phyloP scores from a whole-genome alignment of 2,329 filamentous ascomycete species.

The Harringtonia lauricola region DNA sequence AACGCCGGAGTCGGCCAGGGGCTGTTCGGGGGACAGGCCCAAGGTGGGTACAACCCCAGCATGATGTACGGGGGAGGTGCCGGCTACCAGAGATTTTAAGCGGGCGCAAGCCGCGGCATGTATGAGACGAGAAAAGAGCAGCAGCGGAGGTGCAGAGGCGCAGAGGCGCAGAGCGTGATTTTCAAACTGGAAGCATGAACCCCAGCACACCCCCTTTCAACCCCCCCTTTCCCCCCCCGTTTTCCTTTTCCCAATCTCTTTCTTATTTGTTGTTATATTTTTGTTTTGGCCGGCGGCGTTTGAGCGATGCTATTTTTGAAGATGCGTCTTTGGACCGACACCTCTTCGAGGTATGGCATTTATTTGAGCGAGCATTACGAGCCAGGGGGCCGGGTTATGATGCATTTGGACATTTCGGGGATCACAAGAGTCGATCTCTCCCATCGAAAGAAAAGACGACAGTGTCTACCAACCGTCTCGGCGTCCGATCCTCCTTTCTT shows the following conservation, averaged over 20 bases:
- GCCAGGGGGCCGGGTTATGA: conserved; percentile 4
- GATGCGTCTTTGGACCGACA: too few species aligned
- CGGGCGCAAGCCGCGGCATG: conserved; percentile 11
- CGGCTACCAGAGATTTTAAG: conserved; percentile 58
- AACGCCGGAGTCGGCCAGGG: conserved; percentile 79
- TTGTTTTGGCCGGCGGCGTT: conserved; percentile 4
- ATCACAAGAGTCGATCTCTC: neutral
- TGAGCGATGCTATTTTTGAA: too few species aligned
- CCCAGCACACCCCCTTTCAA: too few species aligned
- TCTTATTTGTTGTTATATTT: conserved; percentile 4
- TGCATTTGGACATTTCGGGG: neutral
- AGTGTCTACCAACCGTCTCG: neutral
- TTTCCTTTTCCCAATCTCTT: conserved; percentile 3
- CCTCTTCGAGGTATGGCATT: too few species aligned
- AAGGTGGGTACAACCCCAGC: conserved; percentile 90
- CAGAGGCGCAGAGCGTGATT: neutral
- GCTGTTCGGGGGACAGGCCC: conserved; percentile 74
- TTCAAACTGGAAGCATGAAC: neutral
- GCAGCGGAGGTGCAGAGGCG: conserved; percentile 1
- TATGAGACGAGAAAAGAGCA: neutral
- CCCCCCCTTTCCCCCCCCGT: neutral
- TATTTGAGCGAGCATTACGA: conserved; percentile 13
- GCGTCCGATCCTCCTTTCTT: neutral
- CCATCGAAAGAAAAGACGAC: conserved; percentile 4
- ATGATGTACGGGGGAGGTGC: conserved; percentile 75